These are phyloP conservation scores for Trichoderma citrinoviride DNA, from an alignment of 2,329 filamentous ascomycete genomes.

Conservation along the genomic window DNA sequence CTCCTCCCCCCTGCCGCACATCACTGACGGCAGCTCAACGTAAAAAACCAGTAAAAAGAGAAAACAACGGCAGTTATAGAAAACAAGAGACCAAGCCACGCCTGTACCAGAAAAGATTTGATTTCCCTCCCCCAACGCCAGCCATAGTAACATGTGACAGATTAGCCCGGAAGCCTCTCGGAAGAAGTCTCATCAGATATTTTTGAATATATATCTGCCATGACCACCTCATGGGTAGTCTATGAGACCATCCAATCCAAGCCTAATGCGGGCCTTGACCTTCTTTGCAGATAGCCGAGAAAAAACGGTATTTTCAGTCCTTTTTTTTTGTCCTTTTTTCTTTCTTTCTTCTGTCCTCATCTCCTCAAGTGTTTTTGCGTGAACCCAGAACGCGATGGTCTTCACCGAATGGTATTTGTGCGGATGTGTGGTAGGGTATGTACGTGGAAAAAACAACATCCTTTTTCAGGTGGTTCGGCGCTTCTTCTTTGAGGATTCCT, in stretches of 20 bases:
- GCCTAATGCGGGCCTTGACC: slow-evolving; percentile 9
- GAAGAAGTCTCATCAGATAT: slow-evolving; percentile 33
- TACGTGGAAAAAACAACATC: background rate
- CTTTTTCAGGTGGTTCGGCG: background rate
- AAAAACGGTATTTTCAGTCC: background rate
- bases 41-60: slow-evolving; percentile 20
- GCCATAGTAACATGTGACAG: slow-evolving; percentile 26
- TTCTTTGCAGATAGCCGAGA: slow-evolving; percentile 14
- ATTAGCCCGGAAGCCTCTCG: slow-evolving; percentile 28
- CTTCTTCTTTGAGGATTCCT: slow-evolving; percentile 27
- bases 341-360: background rate
- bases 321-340: slow-evolving; percentile 9
- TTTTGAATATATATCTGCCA: slow-evolving; percentile 21
- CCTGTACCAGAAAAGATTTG: slow-evolving; percentile 29
- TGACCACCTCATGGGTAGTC: slow-evolving; percentile 22
- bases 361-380: background rate
- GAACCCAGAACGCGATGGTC: background rate
- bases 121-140: slow-evolving; percentile 37
- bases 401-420: background rate
- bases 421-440: background rate
- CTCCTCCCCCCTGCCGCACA: background rate
- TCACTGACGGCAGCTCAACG: background rate
- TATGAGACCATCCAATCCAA: slow-evolving; percentile 9
- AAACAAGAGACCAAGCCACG: slow-evolving; percentile 33
- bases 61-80: slow-evolving; percentile 20